phyloP scores from a whole-genome alignment of 2,329 filamentous ascomycete genomes.

The Verticillium nubilum region DNA sequence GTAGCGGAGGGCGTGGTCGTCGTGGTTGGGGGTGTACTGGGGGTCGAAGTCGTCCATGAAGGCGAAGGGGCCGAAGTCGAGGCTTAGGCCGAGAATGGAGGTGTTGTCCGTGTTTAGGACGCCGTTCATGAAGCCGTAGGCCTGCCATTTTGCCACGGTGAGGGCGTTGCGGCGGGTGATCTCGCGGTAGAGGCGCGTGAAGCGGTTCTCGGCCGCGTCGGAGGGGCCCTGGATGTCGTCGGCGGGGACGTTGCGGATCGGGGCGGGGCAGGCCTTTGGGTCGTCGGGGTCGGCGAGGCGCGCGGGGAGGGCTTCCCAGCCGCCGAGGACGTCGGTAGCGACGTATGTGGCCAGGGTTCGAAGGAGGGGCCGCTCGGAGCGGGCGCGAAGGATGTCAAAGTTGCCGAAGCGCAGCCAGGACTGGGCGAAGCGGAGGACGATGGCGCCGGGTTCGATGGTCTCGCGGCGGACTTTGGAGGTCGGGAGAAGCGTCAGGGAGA shows the following conservation, averaged over 20 bases:
- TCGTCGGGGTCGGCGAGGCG: conserved; percentile 47
- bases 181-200: conserved; percentile 80
- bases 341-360: conserved; percentile 74
- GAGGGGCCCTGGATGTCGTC: conserved; percentile 61
- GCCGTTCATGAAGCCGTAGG: conserved; percentile 98
- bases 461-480: conserved; percentile 71
- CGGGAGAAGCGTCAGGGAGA: conserved; percentile 75
- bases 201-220: conserved; percentile 75
- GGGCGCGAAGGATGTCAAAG: conserved; percentile 82
- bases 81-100: conserved; percentile 78
- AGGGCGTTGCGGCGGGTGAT: conserved; percentile 79
- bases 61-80: conserved; percentile 95
- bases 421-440: conserved; percentile 87
- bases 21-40: conserved; percentile 91
- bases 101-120: conserved; percentile 98
- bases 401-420: conserved; percentile 92
- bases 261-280: conserved; percentile 36
- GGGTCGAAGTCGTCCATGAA: conserved; percentile 98
- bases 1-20: conserved; percentile 83
- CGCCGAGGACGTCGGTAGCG: conserved; percentile 79
- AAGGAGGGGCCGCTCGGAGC: conserved; percentile 72
- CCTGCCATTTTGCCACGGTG: conserved; percentile 92
- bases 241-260: conserved; percentile 46
- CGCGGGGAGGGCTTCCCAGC: conserved; percentile 78
- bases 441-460: conserved; percentile 79